These are phyloP conservation scores for Globisporangium barbulae DNA, from an alignment of 352 stramenopile species.

Conservation along the genomic window DNA sequence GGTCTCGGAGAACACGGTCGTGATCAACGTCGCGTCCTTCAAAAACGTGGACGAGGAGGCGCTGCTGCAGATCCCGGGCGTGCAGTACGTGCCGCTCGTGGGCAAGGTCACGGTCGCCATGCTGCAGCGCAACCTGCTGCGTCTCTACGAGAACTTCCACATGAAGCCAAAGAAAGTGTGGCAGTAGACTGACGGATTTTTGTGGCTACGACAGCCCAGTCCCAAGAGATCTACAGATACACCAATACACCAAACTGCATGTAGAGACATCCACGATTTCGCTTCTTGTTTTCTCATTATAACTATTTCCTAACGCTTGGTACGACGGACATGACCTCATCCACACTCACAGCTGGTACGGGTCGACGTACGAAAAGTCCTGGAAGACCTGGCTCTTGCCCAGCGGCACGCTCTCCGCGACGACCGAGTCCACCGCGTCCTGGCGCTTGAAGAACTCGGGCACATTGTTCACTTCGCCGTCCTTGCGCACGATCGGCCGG, in stretches of 20 bases:
- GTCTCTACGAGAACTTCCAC: slow-evolving; percentile 96
- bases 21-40: slow-evolving; percentile 96
- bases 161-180: slow-evolving; percentile 84
- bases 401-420: slow-evolving; percentile 44
- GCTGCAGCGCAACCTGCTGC: slow-evolving; percentile 95
- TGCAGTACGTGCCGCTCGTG: slow-evolving; percentile 95
- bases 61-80: slow-evolving; percentile 87
- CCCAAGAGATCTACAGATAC: background rate
- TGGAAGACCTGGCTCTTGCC: slow-evolving; percentile 71
- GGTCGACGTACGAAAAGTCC: slow-evolving; percentile 78
- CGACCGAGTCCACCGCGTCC: slow-evolving; percentile 69
- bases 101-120: slow-evolving; percentile 97
- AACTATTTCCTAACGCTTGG: slow-evolving; percentile 6
- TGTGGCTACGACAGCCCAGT: background rate
- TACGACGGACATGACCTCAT: background rate
- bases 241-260: background rate
- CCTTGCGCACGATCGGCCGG: slow-evolving; percentile 59
- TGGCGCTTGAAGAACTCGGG: slow-evolving; percentile 83
- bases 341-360: slow-evolving; percentile 45
- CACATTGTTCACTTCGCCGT: slow-evolving; percentile 73
- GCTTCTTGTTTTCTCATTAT: background rate
- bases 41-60: slow-evolving; percentile 94
- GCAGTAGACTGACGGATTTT: slow-evolving; percentile 27
- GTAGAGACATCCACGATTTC: background rate
- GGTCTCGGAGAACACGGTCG: slow-evolving; percentile 89